Evolutionary conservation across 306 rosid species (phyloP).

Genomic region (Castanospermum australe): DNA sequence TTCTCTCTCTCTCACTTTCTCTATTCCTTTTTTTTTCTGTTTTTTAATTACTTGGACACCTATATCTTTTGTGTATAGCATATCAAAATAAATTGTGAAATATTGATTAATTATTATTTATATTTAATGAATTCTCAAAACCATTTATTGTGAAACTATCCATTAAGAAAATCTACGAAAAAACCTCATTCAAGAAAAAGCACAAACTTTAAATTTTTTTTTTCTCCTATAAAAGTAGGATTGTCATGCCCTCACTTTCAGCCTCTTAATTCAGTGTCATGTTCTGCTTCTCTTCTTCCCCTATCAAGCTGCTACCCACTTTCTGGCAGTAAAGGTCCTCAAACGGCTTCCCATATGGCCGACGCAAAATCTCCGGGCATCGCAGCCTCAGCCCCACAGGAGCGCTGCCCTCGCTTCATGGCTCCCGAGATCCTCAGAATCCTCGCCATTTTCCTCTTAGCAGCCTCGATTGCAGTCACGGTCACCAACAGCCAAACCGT

Average conservation of each 20-base stretch:
- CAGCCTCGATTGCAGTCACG: constrained; percentile 41
- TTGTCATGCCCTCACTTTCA: neutral
- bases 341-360: constrained; percentile 23
- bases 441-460: constrained; percentile 41
- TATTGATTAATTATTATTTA: no score
- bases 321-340: neutral
- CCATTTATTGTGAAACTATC: no score
- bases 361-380: constrained; percentile 25
- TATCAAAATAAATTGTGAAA: no score
- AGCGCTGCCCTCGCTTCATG: neutral
- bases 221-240: neutral
- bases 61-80: no score
- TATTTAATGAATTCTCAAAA: no score
- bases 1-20: neutral
- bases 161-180: no score
- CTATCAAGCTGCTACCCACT: neutral
- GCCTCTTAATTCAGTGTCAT: neutral
- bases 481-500: constrained; percentile 62
- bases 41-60: no score
- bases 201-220: no score
- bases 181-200: no score
- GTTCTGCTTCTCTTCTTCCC: constrained; percentile 15
- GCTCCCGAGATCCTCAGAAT: constrained; percentile 49
- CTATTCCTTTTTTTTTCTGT: no score
- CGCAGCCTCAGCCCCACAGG: neutral